Conservation (phyloP, 176 grass and related monocot genomes). For the Ensete ventricosum region DNA sequence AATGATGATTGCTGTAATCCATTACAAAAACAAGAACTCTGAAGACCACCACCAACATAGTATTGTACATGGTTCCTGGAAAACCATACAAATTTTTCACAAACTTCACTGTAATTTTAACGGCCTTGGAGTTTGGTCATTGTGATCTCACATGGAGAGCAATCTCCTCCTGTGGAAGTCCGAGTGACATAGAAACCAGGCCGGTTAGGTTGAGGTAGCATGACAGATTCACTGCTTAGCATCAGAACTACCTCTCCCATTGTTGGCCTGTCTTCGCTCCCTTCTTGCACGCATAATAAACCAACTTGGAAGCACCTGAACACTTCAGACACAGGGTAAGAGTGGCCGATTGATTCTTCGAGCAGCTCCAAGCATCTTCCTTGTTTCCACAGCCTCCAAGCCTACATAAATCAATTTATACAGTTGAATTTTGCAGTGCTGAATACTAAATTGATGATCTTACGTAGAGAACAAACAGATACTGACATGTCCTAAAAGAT, state of each 20-base stretch:
- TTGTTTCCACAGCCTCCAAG: slow-evolving; percentile 69
- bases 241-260: slow-evolving; percentile 54
- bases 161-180: slow-evolving; percentile 24
- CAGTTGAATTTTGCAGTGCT: background rate
- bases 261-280: slow-evolving; percentile 47
- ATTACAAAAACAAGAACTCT: no score
- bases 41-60: no score
- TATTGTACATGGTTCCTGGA: no score
- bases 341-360: slow-evolving; percentile 18
- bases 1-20: no score
- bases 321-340: slow-evolving; percentile 27
- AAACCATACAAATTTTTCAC: background rate
- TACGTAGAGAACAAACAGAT: background rate
- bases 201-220: slow-evolving; percentile 42
- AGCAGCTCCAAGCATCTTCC: slow-evolving; percentile 38
- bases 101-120: slow-evolving; percentile 1
- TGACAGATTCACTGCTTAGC: slow-evolving; percentile 41
- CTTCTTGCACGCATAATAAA: slow-evolving; percentile 68
- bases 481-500: slow-evolving; percentile 64
- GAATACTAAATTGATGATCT: background rate
- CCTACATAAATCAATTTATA: slow-evolving; percentile 24
- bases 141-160: slow-evolving; percentile 43
- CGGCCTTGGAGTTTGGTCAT: slow-evolving; percentile 48
- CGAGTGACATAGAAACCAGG: slow-evolving; percentile 41
- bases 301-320: slow-evolving; percentile 65